Percentiles rank a stretch among this genome's conserved stretches.
Evolutionary conservation across 495 filamentous ascomycete genomes (phyloP).

Genomic region (Darksidea phi): DNA sequence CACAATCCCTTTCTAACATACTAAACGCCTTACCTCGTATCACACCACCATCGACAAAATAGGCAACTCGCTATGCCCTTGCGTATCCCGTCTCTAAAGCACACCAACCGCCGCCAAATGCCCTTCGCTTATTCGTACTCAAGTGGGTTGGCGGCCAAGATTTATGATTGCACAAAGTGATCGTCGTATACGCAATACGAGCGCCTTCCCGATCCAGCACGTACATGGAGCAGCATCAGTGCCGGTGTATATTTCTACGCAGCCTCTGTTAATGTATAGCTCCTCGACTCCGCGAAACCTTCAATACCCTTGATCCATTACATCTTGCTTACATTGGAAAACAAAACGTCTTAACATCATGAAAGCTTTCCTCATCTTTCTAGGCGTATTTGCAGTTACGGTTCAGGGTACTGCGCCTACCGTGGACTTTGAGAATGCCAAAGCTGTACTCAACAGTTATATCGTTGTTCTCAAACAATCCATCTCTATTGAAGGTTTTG

Average conservation of each 20-base stretch:
- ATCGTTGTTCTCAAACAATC: conserved; percentile 3
- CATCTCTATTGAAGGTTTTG: background rate
- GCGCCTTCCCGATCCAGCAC: background rate
- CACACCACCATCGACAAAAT: too few relatives aligned
- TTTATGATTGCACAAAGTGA: too few relatives aligned
- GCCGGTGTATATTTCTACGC: background rate
- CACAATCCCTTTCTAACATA: too few relatives aligned
- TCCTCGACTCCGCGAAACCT: too few relatives aligned
- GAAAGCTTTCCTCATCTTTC: background rate
- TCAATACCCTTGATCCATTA: too few relatives aligned
- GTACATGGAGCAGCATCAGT: background rate
- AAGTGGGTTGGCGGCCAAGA: too few relatives aligned
- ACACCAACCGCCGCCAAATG: too few relatives aligned
- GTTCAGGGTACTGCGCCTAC: background rate
- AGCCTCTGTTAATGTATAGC: background rate
- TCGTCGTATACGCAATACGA: background rate
- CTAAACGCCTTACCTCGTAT: too few relatives aligned
- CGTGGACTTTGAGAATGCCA: background rate
- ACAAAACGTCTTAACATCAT: background rate
- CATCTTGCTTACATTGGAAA: background rate
- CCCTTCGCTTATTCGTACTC: too few relatives aligned
- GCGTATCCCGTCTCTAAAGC: too few relatives aligned
- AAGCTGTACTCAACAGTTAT: conserved; percentile 1
- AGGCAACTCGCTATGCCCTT: too few relatives aligned
- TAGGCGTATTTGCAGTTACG: background rate